Evolutionary conservation across 176 grass and related monocot species (phyloP), one percentile per base, ranked within the genome.

Genomic region (Oryza meridionalis): DNA sequence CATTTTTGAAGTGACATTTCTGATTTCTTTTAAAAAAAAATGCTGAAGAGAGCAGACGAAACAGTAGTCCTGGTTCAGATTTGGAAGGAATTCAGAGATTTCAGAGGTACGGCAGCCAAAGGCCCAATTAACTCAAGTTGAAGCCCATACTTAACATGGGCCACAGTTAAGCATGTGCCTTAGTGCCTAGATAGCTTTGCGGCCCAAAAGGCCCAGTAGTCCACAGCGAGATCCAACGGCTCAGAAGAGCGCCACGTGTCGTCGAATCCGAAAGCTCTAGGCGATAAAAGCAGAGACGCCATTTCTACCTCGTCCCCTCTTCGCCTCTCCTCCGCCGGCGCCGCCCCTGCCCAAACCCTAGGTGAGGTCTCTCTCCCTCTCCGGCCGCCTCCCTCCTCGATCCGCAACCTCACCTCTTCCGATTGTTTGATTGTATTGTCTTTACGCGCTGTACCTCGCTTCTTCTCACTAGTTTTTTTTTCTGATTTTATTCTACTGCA

Each of bases 211-310:
- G 46, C 79, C 70, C 59, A 74, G 11, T 0, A 0, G 1, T 29
- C 15, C 16, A 13, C 17, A 47, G 9, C 0, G 0, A 7, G 12
- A 75, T 76, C 44, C 16, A 64, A 83, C 70, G 70, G 70, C 27
- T 32, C 10, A 0, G 0, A 24, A 35, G 12, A 4, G 0, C 4
- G 6, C 53, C 58, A 65, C 9, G 37, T 21, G 80, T 26, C 72
- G 27, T 8, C 40, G 25, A 73, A 24, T 38, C 58, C 58, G 29
- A 13, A 59, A 29, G 24, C 45, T 53, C 64, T 69, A 84, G 46
- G 82, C 9, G 22, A 69, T 84, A 76, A 77, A 62, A 24, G 21
- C n/a, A 62, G 58, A 62, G 58, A n/a, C n/a, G 19, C 58, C n/a
- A 62, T 24, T 62, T 9, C 58, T 10, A n/a, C 4, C 9, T 62